phyloP scores from a whole-genome alignment of 2,329 filamentous ascomycete genomes.

The Onygenales sp. region DNA sequence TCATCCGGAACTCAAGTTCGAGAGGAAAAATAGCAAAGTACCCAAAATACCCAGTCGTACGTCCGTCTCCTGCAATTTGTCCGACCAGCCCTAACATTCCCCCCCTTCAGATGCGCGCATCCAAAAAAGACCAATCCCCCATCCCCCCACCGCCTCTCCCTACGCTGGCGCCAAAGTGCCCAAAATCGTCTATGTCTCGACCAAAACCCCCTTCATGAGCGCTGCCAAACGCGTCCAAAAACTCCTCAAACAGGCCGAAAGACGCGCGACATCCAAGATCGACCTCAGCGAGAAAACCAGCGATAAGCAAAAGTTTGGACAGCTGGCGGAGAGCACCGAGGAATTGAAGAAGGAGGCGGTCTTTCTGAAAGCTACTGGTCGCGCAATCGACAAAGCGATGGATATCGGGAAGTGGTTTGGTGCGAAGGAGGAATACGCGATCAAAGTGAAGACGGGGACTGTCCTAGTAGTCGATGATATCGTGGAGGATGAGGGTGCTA shows the following conservation, averaged over 20 bases:
- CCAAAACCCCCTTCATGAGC: constrained; percentile 47
- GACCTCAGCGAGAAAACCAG: constrained; percentile 22
- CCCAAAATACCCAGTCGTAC: constrained; percentile 28
- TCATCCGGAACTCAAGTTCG: constrained; percentile 23
- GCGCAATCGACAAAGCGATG: constrained; percentile 49
- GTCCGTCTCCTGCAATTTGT: not conserved
- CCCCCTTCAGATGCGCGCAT: constrained; percentile 35
- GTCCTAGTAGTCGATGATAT: constrained; percentile 54
- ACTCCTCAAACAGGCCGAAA: constrained; percentile 43
- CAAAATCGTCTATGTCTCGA: constrained; percentile 50
- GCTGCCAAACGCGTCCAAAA: constrained; percentile 51
- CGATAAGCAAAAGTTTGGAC: constrained; percentile 23
- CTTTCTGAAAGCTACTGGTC: constrained; percentile 50
- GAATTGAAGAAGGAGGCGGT: constrained; percentile 39
- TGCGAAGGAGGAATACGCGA: constrained; percentile 40
- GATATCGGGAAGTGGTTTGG: constrained; percentile 48
- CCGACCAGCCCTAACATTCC: not conserved
- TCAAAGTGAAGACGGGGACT: constrained; percentile 46
- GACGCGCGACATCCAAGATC: constrained; percentile 39
- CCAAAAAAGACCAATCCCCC: constrained; percentile 50
- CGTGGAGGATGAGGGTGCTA: constrained; percentile 29
- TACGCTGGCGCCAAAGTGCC: constrained; percentile 39
- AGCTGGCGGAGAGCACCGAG: constrained; percentile 24
- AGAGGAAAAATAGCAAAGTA: constrained; percentile 29
- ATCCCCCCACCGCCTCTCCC: constrained; percentile 44